Evolutionary conservation across 1,284 basidiomycete species (phyloP), one percentile per base, ranked within the genome.

Genomic region (Ceratobasidium sp.): DNA sequence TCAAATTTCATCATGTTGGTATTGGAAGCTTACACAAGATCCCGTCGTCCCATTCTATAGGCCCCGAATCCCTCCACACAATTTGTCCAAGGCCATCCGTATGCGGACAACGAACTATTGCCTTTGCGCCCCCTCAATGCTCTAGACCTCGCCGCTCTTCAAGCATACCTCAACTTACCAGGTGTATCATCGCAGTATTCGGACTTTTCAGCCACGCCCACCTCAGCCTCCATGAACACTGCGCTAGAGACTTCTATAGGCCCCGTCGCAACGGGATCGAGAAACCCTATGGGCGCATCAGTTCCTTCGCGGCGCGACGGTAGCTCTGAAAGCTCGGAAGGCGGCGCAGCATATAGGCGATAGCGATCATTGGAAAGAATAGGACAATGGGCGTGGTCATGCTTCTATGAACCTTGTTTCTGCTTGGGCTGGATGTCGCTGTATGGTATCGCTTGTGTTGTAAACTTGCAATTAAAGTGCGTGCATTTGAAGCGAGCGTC

Each of bases 241-340:
- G n/a, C n/a, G 3, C n/a, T 62, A 7, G 59, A 43, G 5, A 19
- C 34, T 6, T 7, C 32, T 40, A 61, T 61, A 32, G 5, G 5
- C 19, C 17, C 57, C 5, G 19, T 17, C 11, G 19, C 11, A 13
- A 34, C 34, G 29, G 15, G 54, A 6, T 9, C 54, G 57, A 17
- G 19, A 4, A 43, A 13, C 29, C 7, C 59, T 0, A 22, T 62
- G 59, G 59, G 37, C 37, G 19, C 43, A n/a, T 62, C 59, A 7
- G 17, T 17, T 5, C 29, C 59, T 19, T 1, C n/a, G 34, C 59
- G 4, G 13, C 59, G 59, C 19, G 37, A 43, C n/a, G 59, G 59
- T 62, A 62, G 59, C 19, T n/a, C 59, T n/a, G 59, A 62, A 7
- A 32, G 59, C 19, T 62, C 59, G 37, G 59, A 62, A 15, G 34